Evolutionary conservation across 228 moss, liverwort and hornwort genomes (phyloP).

Genomic region (Sphagnum fallax): DNA sequence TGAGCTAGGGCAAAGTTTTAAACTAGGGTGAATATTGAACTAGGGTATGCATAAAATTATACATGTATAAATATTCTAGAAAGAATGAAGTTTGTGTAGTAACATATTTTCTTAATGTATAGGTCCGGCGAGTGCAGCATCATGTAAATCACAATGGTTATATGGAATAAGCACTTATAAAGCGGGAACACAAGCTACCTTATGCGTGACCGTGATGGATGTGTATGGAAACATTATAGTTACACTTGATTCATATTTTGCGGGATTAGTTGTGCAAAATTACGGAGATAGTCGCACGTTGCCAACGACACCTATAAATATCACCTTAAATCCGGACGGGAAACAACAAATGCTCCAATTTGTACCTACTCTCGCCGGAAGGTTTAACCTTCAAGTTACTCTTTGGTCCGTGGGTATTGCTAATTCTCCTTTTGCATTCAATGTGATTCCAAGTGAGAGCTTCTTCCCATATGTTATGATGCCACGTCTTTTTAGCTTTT

Average conservation of each 20-base stretch:
- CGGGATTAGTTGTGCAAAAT: neutral
- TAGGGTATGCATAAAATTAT: neutral
- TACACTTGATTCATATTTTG: slow-evolving; percentile 1
- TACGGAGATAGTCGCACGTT: slow-evolving; percentile 2
- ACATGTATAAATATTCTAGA: neutral
- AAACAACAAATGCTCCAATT: neutral
- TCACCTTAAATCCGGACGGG: neutral
- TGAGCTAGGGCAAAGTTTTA: neutral
- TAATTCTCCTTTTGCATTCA: slow-evolving; percentile 6
- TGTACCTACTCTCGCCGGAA: slow-evolving; percentile 1
- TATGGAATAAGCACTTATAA: neutral
- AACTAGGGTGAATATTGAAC: neutral
- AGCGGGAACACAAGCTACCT: neutral
- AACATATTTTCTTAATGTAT: neutral
- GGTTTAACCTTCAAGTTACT: slow-evolving; percentile 6
- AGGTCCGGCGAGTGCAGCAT: neutral
- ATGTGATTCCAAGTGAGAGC: slow-evolving; percentile 5
- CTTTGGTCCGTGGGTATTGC: slow-evolving; percentile 1
- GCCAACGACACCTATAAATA: neutral
- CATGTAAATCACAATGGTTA: neutral
- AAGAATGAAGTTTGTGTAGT: neutral
- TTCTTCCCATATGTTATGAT: neutral
- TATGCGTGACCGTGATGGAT: neutral
- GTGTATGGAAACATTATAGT: neutral
- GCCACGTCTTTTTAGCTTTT: neutral